Conservation (phyloP, 2,329 filamentous ascomycete genomes). For the Colletotrichum chlorophyti region DNA sequence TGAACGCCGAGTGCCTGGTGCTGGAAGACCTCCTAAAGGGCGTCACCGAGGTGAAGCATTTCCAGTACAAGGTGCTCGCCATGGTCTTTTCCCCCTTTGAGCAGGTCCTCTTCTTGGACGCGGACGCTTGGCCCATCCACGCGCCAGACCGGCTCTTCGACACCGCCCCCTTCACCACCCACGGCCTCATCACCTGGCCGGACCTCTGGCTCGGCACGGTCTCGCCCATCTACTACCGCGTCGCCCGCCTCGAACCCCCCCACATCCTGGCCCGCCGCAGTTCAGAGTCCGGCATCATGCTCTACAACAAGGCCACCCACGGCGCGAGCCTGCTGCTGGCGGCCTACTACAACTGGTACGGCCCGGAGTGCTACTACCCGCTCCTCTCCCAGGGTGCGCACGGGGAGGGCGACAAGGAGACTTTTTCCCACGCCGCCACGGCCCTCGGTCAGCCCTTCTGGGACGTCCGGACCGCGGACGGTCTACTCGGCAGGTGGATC, state of each 20-base stretch:
- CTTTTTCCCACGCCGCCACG: conserved; percentile 51
- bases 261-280: conserved; percentile 39
- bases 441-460: conserved; percentile 48
- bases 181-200: conserved; percentile 63
- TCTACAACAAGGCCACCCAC: conserved; percentile 56
- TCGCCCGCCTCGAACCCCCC: conserved; percentile 43
- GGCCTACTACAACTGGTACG: conserved; percentile 63
- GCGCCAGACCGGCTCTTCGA: conserved; percentile 51
- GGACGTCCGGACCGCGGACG: conserved; percentile 42
- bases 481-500: conserved; percentile 39
- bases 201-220: conserved; percentile 56
- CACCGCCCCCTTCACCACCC: conserved; percentile 56
- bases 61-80: conserved; percentile 63
- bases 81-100: conserved; percentile 66
- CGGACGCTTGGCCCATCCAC: conserved; percentile 57
- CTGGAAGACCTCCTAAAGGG: conserved; percentile 36
- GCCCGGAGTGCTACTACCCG: conserved; percentile 57
- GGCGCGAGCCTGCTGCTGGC: conserved; percentile 53
- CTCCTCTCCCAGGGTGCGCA: conserved; percentile 50
- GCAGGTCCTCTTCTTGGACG: conserved; percentile 64
- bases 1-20: conserved; percentile 41
- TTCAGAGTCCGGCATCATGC: conserved; percentile 56
- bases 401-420: conserved; percentile 57
- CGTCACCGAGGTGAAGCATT: conserved; percentile 43
- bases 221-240: conserved; percentile 51